Evolutionary conservation across 2,329 filamentous ascomycete species (phyloP).

Genomic region (Grosmannia serpens): DNA sequence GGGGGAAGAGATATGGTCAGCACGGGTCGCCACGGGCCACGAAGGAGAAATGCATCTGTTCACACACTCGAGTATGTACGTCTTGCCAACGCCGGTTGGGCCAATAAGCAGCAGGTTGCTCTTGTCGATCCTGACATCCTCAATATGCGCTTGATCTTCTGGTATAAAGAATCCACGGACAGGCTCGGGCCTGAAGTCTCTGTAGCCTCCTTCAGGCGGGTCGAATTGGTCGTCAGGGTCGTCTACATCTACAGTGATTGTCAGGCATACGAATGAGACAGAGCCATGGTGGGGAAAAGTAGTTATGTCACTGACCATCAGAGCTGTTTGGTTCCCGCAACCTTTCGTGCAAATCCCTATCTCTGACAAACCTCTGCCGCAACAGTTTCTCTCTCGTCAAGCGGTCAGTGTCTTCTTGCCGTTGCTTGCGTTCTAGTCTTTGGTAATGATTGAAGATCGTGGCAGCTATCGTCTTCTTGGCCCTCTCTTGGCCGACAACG

Average conservation of each 20-base stretch:
- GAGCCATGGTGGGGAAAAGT: conserved; percentile 14
- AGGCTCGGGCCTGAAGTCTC: conserved; percentile 13
- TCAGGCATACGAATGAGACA: conserved; percentile 21
- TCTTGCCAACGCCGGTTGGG: conserved; percentile 92
- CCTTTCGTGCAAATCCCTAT: conserved; percentile 46
- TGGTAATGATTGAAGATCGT: conserved; percentile 97
- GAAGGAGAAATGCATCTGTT: too few species aligned
- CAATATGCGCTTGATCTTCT: conserved; percentile 31
- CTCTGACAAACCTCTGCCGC: conserved; percentile 59
- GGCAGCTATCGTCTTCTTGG: conserved; percentile 86
- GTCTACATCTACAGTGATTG: conserved; percentile 28
- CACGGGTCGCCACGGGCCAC: not conserved
- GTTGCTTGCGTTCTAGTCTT: conserved; percentile 63
- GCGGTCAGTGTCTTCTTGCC: conserved; percentile 60
- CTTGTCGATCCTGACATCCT: conserved; percentile 73
- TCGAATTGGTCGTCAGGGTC: conserved; percentile 38
- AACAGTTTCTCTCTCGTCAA: conserved; percentile 50
- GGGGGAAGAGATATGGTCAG: conserved; percentile 12
- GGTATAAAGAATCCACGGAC: conserved; percentile 34
- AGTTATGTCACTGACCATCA: conserved; percentile 50
- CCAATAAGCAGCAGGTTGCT: conserved; percentile 87
- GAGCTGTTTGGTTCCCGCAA: conserved; percentile 56
- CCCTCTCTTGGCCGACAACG: conserved; percentile 88
- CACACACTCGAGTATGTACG: conserved; percentile 67
- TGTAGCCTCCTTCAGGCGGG: conserved; percentile 20